Evolutionary conservation across 1,284 basidiomycete species (phyloP).

Genomic region (Chondrostereum purpureum): DNA sequence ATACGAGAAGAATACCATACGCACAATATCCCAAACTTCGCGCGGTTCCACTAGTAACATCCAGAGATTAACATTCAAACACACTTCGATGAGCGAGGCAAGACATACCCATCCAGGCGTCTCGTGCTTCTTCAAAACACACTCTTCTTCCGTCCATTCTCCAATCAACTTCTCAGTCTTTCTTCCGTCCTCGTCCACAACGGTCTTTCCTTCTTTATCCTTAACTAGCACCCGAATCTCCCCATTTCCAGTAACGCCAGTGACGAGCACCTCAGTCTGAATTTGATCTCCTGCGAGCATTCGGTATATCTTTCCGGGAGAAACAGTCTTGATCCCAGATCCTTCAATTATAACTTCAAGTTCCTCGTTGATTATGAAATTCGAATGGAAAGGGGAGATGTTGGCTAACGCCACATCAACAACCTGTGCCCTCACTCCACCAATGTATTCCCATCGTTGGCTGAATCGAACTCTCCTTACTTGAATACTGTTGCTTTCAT

Average conservation of each 20-base stretch:
- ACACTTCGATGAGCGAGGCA: background rate
- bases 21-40: slow-evolving; percentile 55
- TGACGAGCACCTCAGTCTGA: slow-evolving; percentile 35
- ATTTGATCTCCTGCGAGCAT: slow-evolving; percentile 39
- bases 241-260: slow-evolving; percentile 19
- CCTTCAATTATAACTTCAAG: slow-evolving; percentile 31
- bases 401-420: slow-evolving; percentile 44
- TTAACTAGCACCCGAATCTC: slow-evolving; percentile 28
- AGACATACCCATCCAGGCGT: slow-evolving; percentile 45
- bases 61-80: background rate
- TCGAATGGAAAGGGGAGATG: slow-evolving; percentile 22
- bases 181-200: slow-evolving; percentile 31
- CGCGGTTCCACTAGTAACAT: slow-evolving; percentile 35
- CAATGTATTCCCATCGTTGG: slow-evolving; percentile 34
- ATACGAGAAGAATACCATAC: slow-evolving; percentile 15
- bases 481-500: slow-evolving; percentile 7
- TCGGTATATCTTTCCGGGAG: slow-evolving; percentile 30
- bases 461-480: slow-evolving; percentile 32
- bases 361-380: slow-evolving; percentile 26
- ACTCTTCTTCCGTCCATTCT: slow-evolving; percentile 32
- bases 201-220: slow-evolving; percentile 23
- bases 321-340: slow-evolving; percentile 29
- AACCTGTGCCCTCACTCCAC: slow-evolving; percentile 29
- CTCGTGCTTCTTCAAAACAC: slow-evolving; percentile 37
- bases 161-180: slow-evolving; percentile 28